phyloP scores from a whole-genome alignment of 2,329 filamentous ascomycete species.

The Phialophora tarda region DNA sequence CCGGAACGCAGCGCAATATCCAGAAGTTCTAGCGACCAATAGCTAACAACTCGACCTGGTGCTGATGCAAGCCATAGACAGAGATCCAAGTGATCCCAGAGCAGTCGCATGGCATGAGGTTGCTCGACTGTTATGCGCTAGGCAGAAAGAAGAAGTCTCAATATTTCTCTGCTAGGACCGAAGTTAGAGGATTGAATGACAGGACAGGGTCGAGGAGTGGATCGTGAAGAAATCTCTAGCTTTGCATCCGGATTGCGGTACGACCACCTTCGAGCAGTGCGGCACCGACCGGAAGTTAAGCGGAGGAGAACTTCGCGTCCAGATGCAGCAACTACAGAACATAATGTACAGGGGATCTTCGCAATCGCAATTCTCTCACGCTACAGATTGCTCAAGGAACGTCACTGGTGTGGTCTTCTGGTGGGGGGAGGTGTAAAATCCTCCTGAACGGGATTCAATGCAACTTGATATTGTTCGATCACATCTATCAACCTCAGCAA shows the following conservation, averaged over 20 bases:
- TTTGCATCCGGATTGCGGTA: background rate
- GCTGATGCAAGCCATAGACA: background rate
- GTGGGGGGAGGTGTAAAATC: background rate
- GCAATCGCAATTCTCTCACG: background rate
- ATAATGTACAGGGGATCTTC: background rate
- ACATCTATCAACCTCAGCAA: conserved; percentile 4
- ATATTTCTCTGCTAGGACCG: background rate
- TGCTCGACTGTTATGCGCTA: background rate
- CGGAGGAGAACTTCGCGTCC: background rate
- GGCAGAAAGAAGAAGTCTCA: background rate
- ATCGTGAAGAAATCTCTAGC: background rate
- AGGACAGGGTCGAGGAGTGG: background rate
- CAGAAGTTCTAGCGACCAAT: background rate
- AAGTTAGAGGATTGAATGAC: background rate
- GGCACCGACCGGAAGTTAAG: background rate
- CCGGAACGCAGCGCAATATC: background rate
- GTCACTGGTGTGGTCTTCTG: background rate
- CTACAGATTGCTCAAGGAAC: background rate
- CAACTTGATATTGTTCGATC: conserved; percentile 4
- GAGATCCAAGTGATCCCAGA: background rate
- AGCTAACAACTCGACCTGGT: background rate
- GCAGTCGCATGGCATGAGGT: background rate
- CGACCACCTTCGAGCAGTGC: background rate
- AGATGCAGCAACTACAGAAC: background rate
- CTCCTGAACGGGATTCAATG: conserved; percentile 3